Evolutionary conservation across 2,329 filamentous ascomycete genomes (phyloP), one percentile per base, ranked within the genome.

Genomic region (Claviceps pazoutovae): DNA sequence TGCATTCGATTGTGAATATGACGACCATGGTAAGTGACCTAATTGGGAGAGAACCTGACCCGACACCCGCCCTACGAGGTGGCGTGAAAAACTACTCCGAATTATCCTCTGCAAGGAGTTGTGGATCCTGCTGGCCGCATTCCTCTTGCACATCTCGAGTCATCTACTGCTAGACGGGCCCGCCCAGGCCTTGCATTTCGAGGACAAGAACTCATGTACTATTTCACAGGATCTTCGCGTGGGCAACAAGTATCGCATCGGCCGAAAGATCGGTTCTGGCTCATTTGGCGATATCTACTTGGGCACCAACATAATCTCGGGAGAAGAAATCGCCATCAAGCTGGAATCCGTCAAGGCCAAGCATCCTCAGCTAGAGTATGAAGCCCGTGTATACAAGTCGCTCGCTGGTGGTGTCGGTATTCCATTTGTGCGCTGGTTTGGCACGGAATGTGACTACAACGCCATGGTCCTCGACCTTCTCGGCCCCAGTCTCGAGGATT

Each of bases 291-390:
- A 97, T 64, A 97, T 98, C 68, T 98, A 97, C 73, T 83, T 97
- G 51, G 93, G 93, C 63, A 98, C 93, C 70, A 97, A 98, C 77
- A 97, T 98, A 74, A 97, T 97, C 71, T 97, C 93, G 4, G 93
- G 93, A 56, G 93, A 98, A 71, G 93, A 98, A 73, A 97, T 98
- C 63, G 93, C 93, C 68, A 98, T 98, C 77, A 98, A 98, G 78
- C 88, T 98, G 55, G 93, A 98, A 74, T 95, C 88, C 59, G 91
- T 97, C 74, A 98, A 98, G 80, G 91, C 93, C 68, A 97, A 98
- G 79, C 93, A 97, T 71, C 93, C 93, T 54, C 93, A 97, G 72
- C 83, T 98, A 56, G 93, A 97, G 72, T 97, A 97, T 77, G 93
- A 98, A 73, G 93, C 93, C 53, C 88, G 91, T 62, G 91, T 97